Evolutionary conservation across 768 basidiomycete species (phyloP).

Genomic region (Boletus vermiculosoides): DNA sequence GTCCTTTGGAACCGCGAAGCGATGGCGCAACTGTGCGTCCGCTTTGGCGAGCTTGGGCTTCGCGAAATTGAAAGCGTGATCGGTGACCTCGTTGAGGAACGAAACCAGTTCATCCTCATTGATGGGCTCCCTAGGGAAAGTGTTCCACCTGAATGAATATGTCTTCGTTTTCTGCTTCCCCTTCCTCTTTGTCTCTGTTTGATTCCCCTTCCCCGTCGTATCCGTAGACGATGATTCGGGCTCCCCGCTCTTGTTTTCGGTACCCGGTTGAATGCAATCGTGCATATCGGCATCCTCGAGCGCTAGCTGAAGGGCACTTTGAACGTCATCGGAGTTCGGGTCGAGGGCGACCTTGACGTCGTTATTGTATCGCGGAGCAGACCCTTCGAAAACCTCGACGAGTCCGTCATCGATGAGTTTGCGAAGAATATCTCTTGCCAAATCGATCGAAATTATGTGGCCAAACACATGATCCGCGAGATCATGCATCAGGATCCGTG

Average conservation of each 20-base stretch:
- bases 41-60: not conserved
- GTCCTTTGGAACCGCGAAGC: constrained; percentile 1
- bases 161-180: not conserved
- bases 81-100: constrained; percentile 10
- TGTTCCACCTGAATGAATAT: constrained; percentile 3
- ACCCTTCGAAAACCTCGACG: not conserved
- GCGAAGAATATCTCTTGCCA: not conserved
- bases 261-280: not conserved
- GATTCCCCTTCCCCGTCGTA: not conserved
- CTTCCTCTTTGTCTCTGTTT: not conserved
- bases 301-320: not conserved
- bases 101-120: constrained; percentile 1
- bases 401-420: not conserved
- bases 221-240: not conserved
- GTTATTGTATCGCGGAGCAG: not conserved
- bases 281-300: not conserved
- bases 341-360: not conserved
- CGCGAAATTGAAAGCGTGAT: constrained; percentile 4
- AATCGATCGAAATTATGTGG: not conserved
- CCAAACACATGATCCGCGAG: constrained; percentile 7
- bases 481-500: not conserved
- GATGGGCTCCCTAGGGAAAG: constrained; percentile 5
- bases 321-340: not conserved
- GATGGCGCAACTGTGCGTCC: constrained; percentile 3
- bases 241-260: not conserved